Evolutionary conservation across 2,329 filamentous ascomycete genomes (phyloP).

Genomic region (Stemphylium vesicarium): DNA sequence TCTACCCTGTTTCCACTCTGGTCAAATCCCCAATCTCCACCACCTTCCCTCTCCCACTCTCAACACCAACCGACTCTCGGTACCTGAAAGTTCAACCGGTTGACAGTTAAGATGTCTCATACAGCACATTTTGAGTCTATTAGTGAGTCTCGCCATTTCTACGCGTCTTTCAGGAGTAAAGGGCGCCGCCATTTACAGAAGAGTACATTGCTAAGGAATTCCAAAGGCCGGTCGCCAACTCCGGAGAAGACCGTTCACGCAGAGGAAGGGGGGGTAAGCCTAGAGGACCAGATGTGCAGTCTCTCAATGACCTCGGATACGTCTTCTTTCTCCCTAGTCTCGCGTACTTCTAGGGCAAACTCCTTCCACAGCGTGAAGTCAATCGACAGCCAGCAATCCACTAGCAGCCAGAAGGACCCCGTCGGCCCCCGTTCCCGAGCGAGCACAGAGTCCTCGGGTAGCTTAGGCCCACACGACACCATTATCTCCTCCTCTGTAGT

Average conservation of each 20-base stretch:
- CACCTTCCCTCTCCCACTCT: not conserved
- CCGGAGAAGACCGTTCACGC: not conserved
- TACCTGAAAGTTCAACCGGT: not conserved
- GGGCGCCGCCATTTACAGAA: not conserved
- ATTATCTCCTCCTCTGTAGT: too few species aligned
- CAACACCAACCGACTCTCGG: not conserved
- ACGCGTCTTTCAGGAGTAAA: not conserved
- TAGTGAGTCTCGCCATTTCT: slow-evolving; percentile 9
- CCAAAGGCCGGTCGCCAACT: slow-evolving; percentile 2
- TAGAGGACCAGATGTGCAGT: slow-evolving; percentile 16
- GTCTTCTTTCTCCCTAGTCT: slow-evolving; percentile 26
- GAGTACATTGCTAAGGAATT: not conserved
- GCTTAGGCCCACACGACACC: not conserved
- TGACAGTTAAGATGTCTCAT: too few species aligned
- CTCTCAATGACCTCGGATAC: slow-evolving; percentile 21
- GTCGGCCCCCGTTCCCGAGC: not conserved
- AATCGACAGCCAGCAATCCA: not conserved
- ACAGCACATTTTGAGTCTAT: too few species aligned
- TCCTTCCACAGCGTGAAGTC: slow-evolving; percentile 19
- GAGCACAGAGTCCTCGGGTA: not conserved
- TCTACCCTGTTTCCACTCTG: not conserved
- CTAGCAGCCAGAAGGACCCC: not conserved
- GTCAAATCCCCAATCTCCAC: not conserved
- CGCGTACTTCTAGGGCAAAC: slow-evolving; percentile 17
- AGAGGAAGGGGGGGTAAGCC: not conserved